Conservation (phyloP, 73 alveolate genomes). For the Tetrahymena borealis region DNA sequence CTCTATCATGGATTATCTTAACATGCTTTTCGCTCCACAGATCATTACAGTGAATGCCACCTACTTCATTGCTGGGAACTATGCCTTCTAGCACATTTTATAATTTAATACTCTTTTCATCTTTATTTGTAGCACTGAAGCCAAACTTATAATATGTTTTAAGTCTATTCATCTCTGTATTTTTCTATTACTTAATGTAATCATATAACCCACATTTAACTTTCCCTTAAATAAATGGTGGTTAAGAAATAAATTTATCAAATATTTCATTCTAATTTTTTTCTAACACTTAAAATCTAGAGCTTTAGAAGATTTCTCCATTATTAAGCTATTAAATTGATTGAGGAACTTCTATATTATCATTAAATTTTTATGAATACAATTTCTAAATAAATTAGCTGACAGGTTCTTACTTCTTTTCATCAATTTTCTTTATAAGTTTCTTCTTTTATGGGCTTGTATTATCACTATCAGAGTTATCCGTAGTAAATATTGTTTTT, state of each 20-base stretch:
- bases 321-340: background rate
- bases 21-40: background rate
- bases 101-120: background rate
- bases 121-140: background rate
- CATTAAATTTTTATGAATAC: background rate
- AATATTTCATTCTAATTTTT: background rate
- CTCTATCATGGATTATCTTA: background rate
- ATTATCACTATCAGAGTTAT: background rate
- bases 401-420: background rate
- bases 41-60: background rate
- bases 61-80: background rate
- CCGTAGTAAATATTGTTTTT: background rate
- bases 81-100: background rate
- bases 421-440: background rate
- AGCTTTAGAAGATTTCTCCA: background rate
- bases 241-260: background rate
- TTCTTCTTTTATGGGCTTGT: background rate
- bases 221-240: background rate
- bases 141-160: background rate
- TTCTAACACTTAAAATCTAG: background rate
- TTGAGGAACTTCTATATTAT: background rate
- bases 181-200: background rate
- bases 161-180: background rate
- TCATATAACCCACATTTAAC: background rate
- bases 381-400: background rate